phyloP scores from a whole-genome alignment of 2,329 filamentous ascomycete species.

The Nigrograna mackinnonii region DNA sequence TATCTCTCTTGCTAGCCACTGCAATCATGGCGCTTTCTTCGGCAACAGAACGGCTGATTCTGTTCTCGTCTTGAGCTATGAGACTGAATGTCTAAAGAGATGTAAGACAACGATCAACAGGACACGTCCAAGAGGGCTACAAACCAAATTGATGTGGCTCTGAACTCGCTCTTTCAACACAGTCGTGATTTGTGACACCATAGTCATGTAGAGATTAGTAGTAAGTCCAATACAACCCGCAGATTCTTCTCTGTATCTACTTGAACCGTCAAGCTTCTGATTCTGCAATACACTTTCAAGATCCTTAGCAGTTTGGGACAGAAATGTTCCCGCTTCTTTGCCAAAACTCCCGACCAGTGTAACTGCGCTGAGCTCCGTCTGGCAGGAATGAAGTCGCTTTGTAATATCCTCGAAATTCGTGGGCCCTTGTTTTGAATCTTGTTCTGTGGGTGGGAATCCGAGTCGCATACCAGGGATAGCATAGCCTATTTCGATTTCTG shows the following conservation, averaged over 20 bases:
- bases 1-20: slow-evolving; percentile 18
- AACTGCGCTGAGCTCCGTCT: slow-evolving; percentile 8
- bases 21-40: slow-evolving; percentile 14
- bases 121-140: not conserved
- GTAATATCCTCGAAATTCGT: slow-evolving; percentile 10
- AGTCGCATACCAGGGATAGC: slow-evolving; percentile 9
- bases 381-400: slow-evolving; percentile 9
- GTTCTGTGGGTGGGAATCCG: not conserved
- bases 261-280: not conserved
- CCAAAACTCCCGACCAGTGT: slow-evolving; percentile 7
- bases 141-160: slow-evolving; percentile 14
- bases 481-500: slow-evolving; percentile 10
- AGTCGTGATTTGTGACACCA: slow-evolving; percentile 5
- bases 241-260: slow-evolving; percentile 1
- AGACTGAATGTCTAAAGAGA: slow-evolving; percentile 9
- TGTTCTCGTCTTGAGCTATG: slow-evolving; percentile 17
- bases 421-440: too few species aligned
- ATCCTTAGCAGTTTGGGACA: slow-evolving; percentile 6
- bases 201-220: slow-evolving; percentile 8
- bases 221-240: slow-evolving; percentile 7
- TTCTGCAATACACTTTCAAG: not conserved
- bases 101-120: not conserved
- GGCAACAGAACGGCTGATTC: slow-evolving; percentile 11
- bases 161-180: slow-evolving; percentile 10
- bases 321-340: slow-evolving; percentile 7